A percentile compares a stretch with the other conserved stretches of the same genome.
Conservation (phyloP, 202 grass and related monocot species). For the Cymbopogon flexuosus region DNA sequence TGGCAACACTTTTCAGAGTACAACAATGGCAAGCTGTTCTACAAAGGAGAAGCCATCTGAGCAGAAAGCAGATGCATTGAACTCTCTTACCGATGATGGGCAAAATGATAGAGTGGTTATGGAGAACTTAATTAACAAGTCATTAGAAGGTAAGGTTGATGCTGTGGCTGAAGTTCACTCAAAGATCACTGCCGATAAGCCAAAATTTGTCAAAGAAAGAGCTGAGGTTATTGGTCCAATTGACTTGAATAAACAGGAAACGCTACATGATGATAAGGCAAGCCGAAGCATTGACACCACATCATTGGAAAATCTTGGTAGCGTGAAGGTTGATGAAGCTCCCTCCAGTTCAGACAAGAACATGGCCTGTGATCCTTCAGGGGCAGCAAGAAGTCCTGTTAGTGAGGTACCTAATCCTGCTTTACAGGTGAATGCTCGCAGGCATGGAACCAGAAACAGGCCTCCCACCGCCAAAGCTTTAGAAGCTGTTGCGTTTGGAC, state of each 20-base stretch:
- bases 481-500: conserved; percentile 75
- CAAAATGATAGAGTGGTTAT: conserved; percentile 26
- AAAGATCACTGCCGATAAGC: conserved; percentile 2
- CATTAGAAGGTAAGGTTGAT: conserved; percentile 27
- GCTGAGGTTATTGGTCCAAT: conserved; percentile 15
- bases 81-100: conserved; percentile 26
- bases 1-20: conserved; percentile 29
- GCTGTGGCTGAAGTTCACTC: conserved; percentile 19
- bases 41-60: conserved; percentile 34
- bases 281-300: background rate
- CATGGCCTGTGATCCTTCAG: conserved; percentile 18
- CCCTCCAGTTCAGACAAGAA: conserved; percentile 14
- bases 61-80: conserved; percentile 7
- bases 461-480: conserved; percentile 68
- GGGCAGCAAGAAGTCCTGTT: conserved; percentile 10
- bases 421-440: conserved; percentile 34
- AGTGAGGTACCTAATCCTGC: conserved; percentile 10
- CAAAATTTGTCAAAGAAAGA: conserved; percentile 20
- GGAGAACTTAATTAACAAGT: background rate
- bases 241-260: conserved; percentile 35
- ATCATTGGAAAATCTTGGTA: conserved; percentile 25
- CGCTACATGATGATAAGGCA: conserved; percentile 24
- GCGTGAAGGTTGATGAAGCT: conserved; percentile 32
- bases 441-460: conserved; percentile 76
- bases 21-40: conserved; percentile 28